These are phyloP conservation scores for Auricularia sp. DNA, from an alignment of 768 basidiomycete genomes.

Conservation along the genomic window DNA sequence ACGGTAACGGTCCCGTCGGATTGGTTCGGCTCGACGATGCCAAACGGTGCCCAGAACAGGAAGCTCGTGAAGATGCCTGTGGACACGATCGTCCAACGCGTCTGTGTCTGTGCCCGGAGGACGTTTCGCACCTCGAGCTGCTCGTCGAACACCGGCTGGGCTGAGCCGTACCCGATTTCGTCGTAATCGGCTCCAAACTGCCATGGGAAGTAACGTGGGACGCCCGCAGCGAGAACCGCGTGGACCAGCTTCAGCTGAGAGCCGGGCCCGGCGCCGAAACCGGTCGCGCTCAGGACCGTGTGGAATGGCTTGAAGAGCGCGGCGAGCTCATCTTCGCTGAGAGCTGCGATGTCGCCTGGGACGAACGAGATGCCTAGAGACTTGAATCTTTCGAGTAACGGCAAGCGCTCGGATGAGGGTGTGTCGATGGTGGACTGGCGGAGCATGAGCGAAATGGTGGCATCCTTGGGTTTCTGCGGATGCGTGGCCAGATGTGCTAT, in stretches of 20 bases:
- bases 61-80: conserved; percentile 23
- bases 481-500: conserved; percentile 11
- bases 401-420: neutral
- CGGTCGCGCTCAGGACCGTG: conserved; percentile 18
- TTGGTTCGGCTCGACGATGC: conserved; percentile 15
- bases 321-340: conserved; percentile 10
- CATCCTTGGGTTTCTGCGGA: conserved; percentile 7
- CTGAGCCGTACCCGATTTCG: conserved; percentile 18
- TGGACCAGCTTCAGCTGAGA: conserved; percentile 19
- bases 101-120: conserved; percentile 17
- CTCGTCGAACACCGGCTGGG: conserved; percentile 25
- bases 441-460: neutral
- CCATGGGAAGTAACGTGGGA: conserved; percentile 24
- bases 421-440: neutral
- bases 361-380: conserved; percentile 11
- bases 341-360: conserved; percentile 12
- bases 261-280: conserved; percentile 16
- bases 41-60: conserved; percentile 19
- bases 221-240: conserved; percentile 18
- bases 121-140: conserved; percentile 24
- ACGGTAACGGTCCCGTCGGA: conserved; percentile 8
- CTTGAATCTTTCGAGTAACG: neutral
- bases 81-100: conserved; percentile 21
- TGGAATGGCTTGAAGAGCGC: conserved; percentile 13
- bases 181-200: conserved; percentile 29